Conservation (phyloP, 2,329 filamentous ascomycete genomes). For the Peltaster fructicola region DNA sequence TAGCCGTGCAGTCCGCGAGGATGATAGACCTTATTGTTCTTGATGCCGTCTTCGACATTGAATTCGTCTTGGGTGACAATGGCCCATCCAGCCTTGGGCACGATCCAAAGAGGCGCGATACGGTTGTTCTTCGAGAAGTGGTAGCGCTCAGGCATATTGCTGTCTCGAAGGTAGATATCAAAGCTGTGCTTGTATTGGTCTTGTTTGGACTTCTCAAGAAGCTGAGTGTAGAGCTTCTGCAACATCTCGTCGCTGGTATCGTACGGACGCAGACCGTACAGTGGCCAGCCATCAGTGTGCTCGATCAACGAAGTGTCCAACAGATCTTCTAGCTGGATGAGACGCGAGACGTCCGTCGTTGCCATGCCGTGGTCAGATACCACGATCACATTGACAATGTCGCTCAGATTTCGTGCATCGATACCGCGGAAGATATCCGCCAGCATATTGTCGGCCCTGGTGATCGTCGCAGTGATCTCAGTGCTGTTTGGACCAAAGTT, state of each 20-base stretch:
- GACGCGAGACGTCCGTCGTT: slow-evolving; percentile 60
- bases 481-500: slow-evolving; percentile 87
- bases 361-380: slow-evolving; percentile 98
- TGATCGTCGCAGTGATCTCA: slow-evolving; percentile 64
- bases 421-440: slow-evolving; percentile 58
- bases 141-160: slow-evolving; percentile 80
- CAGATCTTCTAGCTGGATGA: slow-evolving; percentile 81
- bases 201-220: slow-evolving; percentile 35
- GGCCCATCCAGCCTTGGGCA: slow-evolving; percentile 84
- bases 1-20: slow-evolving; percentile 85
- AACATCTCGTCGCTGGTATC: slow-evolving; percentile 40
- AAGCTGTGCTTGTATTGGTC: slow-evolving; percentile 48
- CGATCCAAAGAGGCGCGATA: slow-evolving; percentile 87
- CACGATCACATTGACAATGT: slow-evolving; percentile 85
- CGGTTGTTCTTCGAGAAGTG: slow-evolving; percentile 78
- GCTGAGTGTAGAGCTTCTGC: slow-evolving; percentile 44
- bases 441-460: slow-evolving; percentile 67
- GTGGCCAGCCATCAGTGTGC: slow-evolving; percentile 84
- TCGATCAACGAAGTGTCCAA: slow-evolving; percentile 61
- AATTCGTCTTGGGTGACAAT: slow-evolving; percentile 70
- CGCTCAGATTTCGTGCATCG: slow-evolving; percentile 62
- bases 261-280: slow-evolving; percentile 74
- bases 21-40: slow-evolving; percentile 50
- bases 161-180: slow-evolving; percentile 72
- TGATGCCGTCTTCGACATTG: slow-evolving; percentile 48